Evolutionary conservation across 495 filamentous ascomycete genomes (phyloP), one percentile per base, ranked within the genome.

Genomic region (Viridothelium virens): DNA sequence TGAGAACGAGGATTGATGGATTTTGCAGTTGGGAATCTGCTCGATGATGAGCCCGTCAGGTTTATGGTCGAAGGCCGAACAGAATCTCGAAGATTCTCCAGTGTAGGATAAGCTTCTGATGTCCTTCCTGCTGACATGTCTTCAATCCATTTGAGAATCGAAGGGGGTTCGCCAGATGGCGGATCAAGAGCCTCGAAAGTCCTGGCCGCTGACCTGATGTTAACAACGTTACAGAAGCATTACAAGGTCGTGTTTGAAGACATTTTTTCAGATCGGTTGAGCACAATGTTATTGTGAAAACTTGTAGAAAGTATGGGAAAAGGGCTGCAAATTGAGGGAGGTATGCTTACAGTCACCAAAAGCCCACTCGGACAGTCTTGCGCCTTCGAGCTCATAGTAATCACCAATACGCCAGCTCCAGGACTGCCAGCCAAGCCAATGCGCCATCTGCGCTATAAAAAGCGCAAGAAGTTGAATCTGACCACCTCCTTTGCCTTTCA

Each of bases 371-470:
- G 82, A 77, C 71, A 86, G 84, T 56, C 80, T 84, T 16, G 82
- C 83, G 65, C 86, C 85, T 68, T 89, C 92, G 2, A 89, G 77
- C 47, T 86, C 85, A 74, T 91, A 97, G 62, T 87, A 84, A 7
- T 82, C 73, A 63, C 82, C 74, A 37, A 77, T 72, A 3, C 71
- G 75, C 76, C 75, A 82, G 56, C 77, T 81, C 88, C 91, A 97
- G 34, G 80, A 80, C 14, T 78, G 68, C 91, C 92, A 96, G 6
- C 87, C 84, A n/a, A 97, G 75, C 91, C 92, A 97, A 65, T 81
- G 79, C 4, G 88, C 85, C 65, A 98, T 77, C 70, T 96, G 93
- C 36, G 88, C 87, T 16, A 98, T 77, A 2, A 96, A 70, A 3
- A 87, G 84, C 41, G 84, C 83, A 56, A 96, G 76, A 65, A 47